Evolutionary conservation across 1,139 yeast species (phyloP), one percentile per base, ranked within the genome.

Genomic region (Magnusiomyces ingens): DNA sequence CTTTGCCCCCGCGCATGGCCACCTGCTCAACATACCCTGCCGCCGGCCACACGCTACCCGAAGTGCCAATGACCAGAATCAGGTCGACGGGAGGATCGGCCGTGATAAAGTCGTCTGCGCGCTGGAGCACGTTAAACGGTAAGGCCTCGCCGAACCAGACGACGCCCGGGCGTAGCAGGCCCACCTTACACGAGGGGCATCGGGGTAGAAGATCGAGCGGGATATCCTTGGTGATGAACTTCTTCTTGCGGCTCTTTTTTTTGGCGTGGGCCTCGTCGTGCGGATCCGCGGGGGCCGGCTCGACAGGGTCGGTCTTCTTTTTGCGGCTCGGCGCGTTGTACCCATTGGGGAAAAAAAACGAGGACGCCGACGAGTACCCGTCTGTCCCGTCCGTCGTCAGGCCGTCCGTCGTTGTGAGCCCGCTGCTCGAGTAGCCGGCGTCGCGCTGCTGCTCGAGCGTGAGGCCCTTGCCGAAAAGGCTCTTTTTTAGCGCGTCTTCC

Each of bases 131-230:
- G 49, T 71, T 71, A 55, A 86, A 68, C 0, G 95, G 88, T 49
- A 89, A 70, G 11, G 89, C 77, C 67, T 89, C 97, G 3, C 96
- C 96, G 69, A 85, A 88, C 96, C 96, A 89, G 2, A 88, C 93
- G 4, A 90, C 94, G 0, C 94, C 96, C 0, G 97, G 96, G 29
- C 96, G 74, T 54, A 89, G 68, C 21, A 86, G 66, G 0, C 81
- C 81, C 5, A 71, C 71, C 12, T 72, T 67, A 64, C 97, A 89
- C 10, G 71, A 70, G 0, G 96, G 95, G 65, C 97, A 90, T 48
- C 67, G 75, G 0, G 96, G 96, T n/a, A 88, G 72, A 1, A 82
- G 81, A 1, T 69, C 65, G 49, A 73, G 76, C 1, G 73, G 70
- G 1, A 86, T 68, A 13, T 59, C 35, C 48, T 53, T 52, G 19